Percentiles rank a stretch among this genome's conserved stretches.
Evolutionary conservation across 164 flowering plant genomes (phyloP).

Genomic region (Macadamia integrifolia): DNA sequence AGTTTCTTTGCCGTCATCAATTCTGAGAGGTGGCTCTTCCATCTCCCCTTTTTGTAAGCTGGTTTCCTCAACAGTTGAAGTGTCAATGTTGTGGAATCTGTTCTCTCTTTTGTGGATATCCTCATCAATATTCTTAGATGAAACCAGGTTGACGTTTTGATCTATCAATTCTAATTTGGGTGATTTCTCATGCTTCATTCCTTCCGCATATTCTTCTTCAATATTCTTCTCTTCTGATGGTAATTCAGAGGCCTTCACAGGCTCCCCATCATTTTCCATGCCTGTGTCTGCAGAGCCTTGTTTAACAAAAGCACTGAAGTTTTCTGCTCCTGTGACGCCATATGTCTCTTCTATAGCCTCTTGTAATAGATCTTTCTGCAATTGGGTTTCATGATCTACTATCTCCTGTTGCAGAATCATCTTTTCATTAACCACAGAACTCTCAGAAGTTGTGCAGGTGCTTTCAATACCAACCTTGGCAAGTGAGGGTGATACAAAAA

Average conservation of each 20-base stretch:
- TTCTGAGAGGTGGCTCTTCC: neutral
- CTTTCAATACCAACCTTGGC: conserved; percentile 19
- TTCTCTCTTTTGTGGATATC: too few species aligned
- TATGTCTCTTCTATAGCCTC: conserved; percentile 6
- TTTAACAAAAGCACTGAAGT: neutral
- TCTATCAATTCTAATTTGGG: too few species aligned
- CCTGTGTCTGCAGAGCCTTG: conserved; percentile 1
- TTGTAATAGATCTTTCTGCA: conserved; percentile 11
- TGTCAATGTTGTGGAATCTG: too few species aligned
- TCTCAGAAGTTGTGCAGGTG: conserved; percentile 15
- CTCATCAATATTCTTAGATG: too few species aligned
- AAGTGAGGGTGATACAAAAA: conserved; percentile 30
- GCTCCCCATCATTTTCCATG: conserved; percentile 3
- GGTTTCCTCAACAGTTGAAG: too few species aligned
- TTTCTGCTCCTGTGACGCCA: neutral
- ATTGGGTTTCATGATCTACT: conserved; percentile 9
- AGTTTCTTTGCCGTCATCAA: conserved; percentile 4
- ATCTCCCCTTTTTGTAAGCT: too few species aligned
- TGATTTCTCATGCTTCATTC: too few species aligned
- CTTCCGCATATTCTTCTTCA: neutral
- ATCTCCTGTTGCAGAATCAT: conserved; percentile 5
- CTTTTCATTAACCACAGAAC: conserved; percentile 12
- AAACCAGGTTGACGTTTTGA: too few species aligned
- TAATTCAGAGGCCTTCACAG: conserved; percentile 5
- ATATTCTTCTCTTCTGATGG: conserved; percentile 1